Base-by-base conservation (phyloP, 768 basidiomycete species). In the Lanmaoa pseudosensibilis region DNA sequence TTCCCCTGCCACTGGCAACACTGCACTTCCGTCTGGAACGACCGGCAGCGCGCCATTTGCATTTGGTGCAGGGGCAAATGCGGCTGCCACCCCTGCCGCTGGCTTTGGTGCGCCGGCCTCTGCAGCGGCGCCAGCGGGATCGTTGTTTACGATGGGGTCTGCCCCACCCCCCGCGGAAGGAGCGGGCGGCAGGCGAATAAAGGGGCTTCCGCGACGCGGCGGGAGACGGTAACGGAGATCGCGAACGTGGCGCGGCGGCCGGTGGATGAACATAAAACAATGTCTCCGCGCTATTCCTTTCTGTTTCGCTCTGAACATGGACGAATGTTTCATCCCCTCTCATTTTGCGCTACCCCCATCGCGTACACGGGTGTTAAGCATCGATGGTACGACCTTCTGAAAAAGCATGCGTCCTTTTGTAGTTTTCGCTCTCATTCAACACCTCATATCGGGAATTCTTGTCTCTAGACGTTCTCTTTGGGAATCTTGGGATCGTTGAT, bases 71-170 rank as follows among this genome's bases (percentile, higher is more conserved):
- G 63, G 65, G 5, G 13, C 60, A 30, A 67, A 63, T 55, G 72
- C 69, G 23, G 67, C 72, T 50, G 74, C 77, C 34, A 64, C 75
- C n/a, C 64, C 77, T 36, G 69, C 66, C 43, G 74, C 23, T 27
- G 47, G 57, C n/a, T 85, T 84, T 58, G 73, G 76, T 63, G 73
- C 74, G 5, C 9, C 65, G 2, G 66, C 75, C 11, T n/a, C 69
- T 36, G 72, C 73, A 15, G 65, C 78, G 11, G 67, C 78, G 2
- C 18, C 62, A 2, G 51, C 25, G 33, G 71, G 57, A 50, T 62
- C 72, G 3, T 57, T 86, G 36, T 86, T 86, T 63, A 86, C 84
- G 13, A 85, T 86, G 51, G 85, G 85, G 32, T 75, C 85, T 46
- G 78, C 81, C 2, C 80, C 85, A 18, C 61, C 78, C 25, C 70